Evolutionary conservation across 257 asterid species (phyloP).

Genomic region (Henckelia pumila): DNA sequence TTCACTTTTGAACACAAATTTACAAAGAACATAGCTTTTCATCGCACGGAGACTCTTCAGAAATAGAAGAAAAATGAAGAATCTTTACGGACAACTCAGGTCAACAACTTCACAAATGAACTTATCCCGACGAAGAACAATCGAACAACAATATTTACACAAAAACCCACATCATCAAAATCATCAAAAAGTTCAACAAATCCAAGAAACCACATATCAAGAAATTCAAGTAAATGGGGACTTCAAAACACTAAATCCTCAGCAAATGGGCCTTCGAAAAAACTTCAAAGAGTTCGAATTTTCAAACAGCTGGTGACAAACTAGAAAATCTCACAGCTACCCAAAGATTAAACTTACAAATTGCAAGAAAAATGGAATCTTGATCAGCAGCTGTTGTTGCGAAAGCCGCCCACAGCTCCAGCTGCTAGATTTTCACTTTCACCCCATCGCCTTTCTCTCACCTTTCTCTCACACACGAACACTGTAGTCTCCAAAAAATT

Average conservation of each 20-base stretch:
- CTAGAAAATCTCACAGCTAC: not conserved
- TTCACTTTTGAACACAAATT: not conserved
- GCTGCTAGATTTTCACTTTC: slow-evolving; percentile 35
- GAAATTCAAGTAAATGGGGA: slow-evolving; percentile 25
- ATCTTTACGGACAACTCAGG: not conserved
- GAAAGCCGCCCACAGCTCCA: slow-evolving; percentile 24
- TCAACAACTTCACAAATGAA: not conserved
- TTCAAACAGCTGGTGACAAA: not conserved
- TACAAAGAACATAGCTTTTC: not conserved
- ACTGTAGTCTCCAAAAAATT: slow-evolving; percentile 3
- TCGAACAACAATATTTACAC: not conserved
- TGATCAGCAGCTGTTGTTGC: slow-evolving; percentile 47
- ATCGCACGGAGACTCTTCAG: not conserved
- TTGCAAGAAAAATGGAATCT: slow-evolving; percentile 20
- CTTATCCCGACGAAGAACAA: not conserved
- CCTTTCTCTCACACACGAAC: not conserved
- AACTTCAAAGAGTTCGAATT: not conserved
- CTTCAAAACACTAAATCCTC: not conserved
- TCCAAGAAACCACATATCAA: not conserved
- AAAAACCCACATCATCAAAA: not conserved
- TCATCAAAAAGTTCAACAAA: not conserved
- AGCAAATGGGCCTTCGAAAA: slow-evolving; percentile 9
- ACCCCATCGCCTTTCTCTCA: slow-evolving; percentile 27
- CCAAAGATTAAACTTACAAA: slow-evolving; percentile 11
- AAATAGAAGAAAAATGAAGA: slow-evolving; percentile 6